Evolutionary conservation across 139 green algal species (phyloP), one percentile per base, ranked within the genome.

Genomic region (Raphidocelis subcapitata): DNA sequence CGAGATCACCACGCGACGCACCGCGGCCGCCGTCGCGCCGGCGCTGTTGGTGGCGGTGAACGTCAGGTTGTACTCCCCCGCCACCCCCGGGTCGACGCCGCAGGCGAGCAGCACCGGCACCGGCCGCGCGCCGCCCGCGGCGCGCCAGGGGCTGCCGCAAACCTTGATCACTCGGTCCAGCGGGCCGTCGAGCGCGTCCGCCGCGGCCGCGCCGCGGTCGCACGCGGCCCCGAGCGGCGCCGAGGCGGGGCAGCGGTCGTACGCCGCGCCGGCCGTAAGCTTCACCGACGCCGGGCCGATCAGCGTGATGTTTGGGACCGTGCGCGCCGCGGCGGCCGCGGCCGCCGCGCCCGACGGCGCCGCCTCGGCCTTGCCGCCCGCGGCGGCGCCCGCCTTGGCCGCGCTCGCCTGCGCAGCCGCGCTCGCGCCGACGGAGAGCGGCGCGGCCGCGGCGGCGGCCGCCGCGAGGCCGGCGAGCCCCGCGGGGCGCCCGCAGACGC

Each of bases 51-150:
- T 44, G 15, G 73, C 74, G 16, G 35, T 51, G 44, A 67, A 81
- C 10, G 31, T 66, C 5, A 85, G 61, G 31, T 56, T 67, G 70
- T 79, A 81, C 18, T 59, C 62, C 18, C 74, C 79, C 18, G 79
- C 74, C 15, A 5, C 1, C 32, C 29, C 23, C 18, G 37, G 62
- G 41, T 55, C 35, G 33, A 77, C 65, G 52, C 59, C 68, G 59
- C 82, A 87, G 1, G 75, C 75, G 12, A 79, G 57, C 28, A 71
- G 35, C 21, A 85, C 32, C n/a, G 70, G 70, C 56, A 81, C 51
- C 44, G 75, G 55, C 28, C 56, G 46, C 29, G 65, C 51, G 52
- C 57, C 51, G 64, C 65, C 29, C 26, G 41, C 26, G 2, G 73
- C n/a, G 3, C 64, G 44, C 73, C 59, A 74, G 8, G 63, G 64